A percentile compares a stretch with the other conserved stretches of the same genome.
Conservation (phyloP, 2,329 filamentous ascomycete species). For the Reticulascus tulasneorum region DNA sequence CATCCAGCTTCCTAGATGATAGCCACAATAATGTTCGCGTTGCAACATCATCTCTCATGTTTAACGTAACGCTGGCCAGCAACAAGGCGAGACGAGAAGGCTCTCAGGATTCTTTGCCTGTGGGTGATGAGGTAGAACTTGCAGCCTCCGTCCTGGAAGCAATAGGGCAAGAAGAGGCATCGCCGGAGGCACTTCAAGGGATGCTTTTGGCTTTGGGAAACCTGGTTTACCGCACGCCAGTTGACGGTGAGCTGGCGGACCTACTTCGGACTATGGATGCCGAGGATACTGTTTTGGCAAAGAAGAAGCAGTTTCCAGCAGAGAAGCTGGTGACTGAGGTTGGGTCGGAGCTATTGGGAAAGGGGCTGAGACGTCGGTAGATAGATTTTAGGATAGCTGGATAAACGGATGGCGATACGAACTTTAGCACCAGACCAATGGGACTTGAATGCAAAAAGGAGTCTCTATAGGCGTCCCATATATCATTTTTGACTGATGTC, state of each 20-base stretch:
- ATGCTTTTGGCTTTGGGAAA: slow-evolving; percentile 74
- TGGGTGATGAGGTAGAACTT: slow-evolving; percentile 74
- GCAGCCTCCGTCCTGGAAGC: slow-evolving; percentile 78
- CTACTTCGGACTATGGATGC: slow-evolving; percentile 77
- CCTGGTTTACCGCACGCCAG: slow-evolving; percentile 65
- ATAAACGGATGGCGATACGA: too few relatives aligned
- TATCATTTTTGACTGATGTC: too few relatives aligned
- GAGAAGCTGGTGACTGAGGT: slow-evolving; percentile 55
- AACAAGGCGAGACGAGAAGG: slow-evolving; percentile 60
- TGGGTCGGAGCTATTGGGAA: slow-evolving; percentile 47
- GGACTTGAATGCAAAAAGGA: too few relatives aligned
- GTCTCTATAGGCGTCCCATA: too few relatives aligned
- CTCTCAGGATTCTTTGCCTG: slow-evolving; percentile 54
- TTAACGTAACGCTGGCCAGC: slow-evolving; percentile 73
- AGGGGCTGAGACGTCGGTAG: slow-evolving; percentile 37
- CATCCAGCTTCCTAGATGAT: slow-evolving; percentile 74
- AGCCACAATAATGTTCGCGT: slow-evolving; percentile 71
- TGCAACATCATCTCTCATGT: slow-evolving; percentile 76
- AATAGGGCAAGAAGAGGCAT: slow-evolving; percentile 52
- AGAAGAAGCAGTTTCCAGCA: slow-evolving; percentile 52
- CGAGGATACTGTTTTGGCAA: slow-evolving; percentile 55
- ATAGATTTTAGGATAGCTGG: background rate
- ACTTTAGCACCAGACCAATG: too few relatives aligned
- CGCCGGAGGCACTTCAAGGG: slow-evolving; percentile 71
- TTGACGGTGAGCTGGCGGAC: slow-evolving; percentile 74